phyloP scores from a whole-genome alignment of 495 filamentous ascomycete genomes.

The Penicillium diatomitis region DNA sequence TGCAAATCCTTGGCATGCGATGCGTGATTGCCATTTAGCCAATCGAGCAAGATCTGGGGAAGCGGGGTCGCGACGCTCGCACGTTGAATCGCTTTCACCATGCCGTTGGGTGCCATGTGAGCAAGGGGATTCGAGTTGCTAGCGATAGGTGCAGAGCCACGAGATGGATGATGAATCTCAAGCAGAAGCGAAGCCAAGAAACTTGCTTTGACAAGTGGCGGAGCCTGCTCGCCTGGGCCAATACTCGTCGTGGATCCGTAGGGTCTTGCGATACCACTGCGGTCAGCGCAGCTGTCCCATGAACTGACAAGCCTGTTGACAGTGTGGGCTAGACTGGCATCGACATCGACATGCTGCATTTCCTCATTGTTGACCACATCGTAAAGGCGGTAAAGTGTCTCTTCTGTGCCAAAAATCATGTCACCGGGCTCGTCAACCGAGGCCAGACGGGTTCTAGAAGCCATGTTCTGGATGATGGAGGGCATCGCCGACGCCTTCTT shows the following conservation, averaged over 20 bases:
- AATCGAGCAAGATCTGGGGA: slow-evolving; percentile 67
- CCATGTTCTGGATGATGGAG: slow-evolving; percentile 36
- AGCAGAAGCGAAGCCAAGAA: slow-evolving; percentile 64
- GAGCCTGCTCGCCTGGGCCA: slow-evolving; percentile 52
- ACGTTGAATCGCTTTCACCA: slow-evolving; percentile 24
- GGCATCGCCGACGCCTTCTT: slow-evolving; percentile 44
- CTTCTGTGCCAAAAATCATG: slow-evolving; percentile 38
- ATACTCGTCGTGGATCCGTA: slow-evolving; percentile 42
- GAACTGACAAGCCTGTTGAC: slow-evolving; percentile 45
- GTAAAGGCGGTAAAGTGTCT: slow-evolving; percentile 37
- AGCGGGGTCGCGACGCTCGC: slow-evolving; percentile 42
- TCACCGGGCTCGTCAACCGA: slow-evolving; percentile 34
- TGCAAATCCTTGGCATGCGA: slow-evolving; percentile 50
- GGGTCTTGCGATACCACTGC: slow-evolving; percentile 34
- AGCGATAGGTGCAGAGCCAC: slow-evolving; percentile 20
- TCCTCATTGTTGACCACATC: slow-evolving; percentile 46
- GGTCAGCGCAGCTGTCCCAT: slow-evolving; percentile 48
- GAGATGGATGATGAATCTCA: slow-evolving; percentile 61
- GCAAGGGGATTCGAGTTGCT: slow-evolving; percentile 13
- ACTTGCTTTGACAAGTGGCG: slow-evolving; percentile 58
- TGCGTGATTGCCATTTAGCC: slow-evolving; percentile 63
- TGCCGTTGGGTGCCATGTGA: slow-evolving; percentile 17
- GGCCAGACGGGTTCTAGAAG: slow-evolving; percentile 23
- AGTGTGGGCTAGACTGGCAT: slow-evolving; percentile 44
- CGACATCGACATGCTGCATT: slow-evolving; percentile 45